Base-by-base conservation (phyloP, 2,329 filamentous ascomycete species). In the Gnomoniopsis sp. region DNA sequence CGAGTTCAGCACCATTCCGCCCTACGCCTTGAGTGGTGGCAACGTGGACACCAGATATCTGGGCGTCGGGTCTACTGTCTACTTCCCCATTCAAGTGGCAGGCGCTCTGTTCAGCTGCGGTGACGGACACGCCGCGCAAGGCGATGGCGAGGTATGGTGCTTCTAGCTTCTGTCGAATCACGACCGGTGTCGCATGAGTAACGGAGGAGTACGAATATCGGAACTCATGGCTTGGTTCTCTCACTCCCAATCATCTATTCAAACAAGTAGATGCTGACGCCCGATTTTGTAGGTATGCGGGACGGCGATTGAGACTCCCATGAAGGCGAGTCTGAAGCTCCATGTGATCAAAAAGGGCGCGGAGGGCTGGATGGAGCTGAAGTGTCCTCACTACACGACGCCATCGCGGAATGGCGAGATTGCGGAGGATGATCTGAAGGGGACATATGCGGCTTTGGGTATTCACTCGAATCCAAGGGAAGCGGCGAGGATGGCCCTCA, bases 361-460 rank as follows among this genome's bases (percentile, higher is more conserved):
- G 70, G 47, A 38, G 2, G 62, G 62, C 15, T 64, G 60, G 57
- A 48, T 52, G 43, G 48, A 81, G 30, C 72, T 71, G 30, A 74
- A 75, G 19, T 59, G 59, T 17, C 80, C 80, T 43, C 79, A 82
- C 66, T 80, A 77, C 63, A 63, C 75, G 56, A 80, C 75, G 1
- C 65, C 70, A 11, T 65, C 70, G 43, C 59, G 68, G 71, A 47
- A 57, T 57, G 69, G 71, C n/a, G 76, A 77, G 58, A 72, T 59
- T 57, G 68, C 74, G 44, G 64, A 73, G 53, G 71, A 72, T 57
- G 73, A 72, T 58, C 69, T 72, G 14, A 75, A 74, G 57, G 74
- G 77, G 55, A 76, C 80, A 66, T 79, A 81, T 72, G 83, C 89
- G 69, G 80, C 78, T 51, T 79, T 82, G 52, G 80, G 79, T 0